Evolutionary conservation across 257 asterid genomes (phyloP), one percentile per base, ranked within the genome.

Genomic region (Oldenlandia corymbosa): DNA sequence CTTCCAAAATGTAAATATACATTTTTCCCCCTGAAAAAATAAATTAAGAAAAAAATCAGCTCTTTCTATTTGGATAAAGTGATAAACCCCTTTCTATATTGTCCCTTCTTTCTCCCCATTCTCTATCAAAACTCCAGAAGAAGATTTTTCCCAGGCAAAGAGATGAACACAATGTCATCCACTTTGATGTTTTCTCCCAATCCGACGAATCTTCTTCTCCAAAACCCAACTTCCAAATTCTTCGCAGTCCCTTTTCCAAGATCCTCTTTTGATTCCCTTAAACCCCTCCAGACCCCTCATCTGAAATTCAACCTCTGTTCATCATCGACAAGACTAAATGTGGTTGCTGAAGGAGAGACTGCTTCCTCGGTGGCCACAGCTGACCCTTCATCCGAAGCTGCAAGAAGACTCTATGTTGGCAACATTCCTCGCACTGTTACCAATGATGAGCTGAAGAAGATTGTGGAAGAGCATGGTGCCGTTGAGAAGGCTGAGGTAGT

Each of bases 401-500:
- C 84, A 1, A 84, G 97, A 59, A 81, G 84, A 62, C 71, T 91
- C 71, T 91, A 91, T 71, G 78, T 91, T 5, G 98, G 98, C 0
- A 91, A 91, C 76, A 88, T 91, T 66, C 96, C 98, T 5, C 70
- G 96, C 60, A 84, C 81, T 20, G 74, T 91, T 45, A 81, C 80
- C 52, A 86, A 78, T 23, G 97, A 85, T 9, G 91, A 91, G 77
- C 88, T 91, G 67, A 82, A 68, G 45, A 80, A 81, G 73, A 75
- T 91, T 61, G 90, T 88, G 32, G 83, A 85, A 69, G 91, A 88
- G 61, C 91, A 91, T 47, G 98, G 88, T 42, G 72, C 83, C 41
- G 96, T 86, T 39, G 96, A 88, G 73, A 91, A 83, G 76, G 85
- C 95, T 50, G 98, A 88, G 98, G 98, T 85, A 54, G 11, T 57